Percentiles rank a stretch among this genome's conserved stretches.
Conservation (phyloP, 495 filamentous ascomycete species). For the Podospora didyma region DNA sequence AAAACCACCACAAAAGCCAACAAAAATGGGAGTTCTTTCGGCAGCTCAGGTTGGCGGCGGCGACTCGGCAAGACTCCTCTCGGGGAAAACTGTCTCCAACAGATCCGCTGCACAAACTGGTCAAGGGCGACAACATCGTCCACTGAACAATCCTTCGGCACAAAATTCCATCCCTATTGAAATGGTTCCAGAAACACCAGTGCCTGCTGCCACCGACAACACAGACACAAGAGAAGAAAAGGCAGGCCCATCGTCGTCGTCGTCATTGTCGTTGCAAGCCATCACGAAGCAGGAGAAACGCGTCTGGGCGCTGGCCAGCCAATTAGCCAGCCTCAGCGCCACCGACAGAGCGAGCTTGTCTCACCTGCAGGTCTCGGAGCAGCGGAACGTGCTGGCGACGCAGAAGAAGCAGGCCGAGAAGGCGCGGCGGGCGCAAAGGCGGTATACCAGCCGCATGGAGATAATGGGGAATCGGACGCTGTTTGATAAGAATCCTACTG, state of each 20-base stretch:
- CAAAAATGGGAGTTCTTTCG: too few species aligned
- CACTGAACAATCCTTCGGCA: not conserved
- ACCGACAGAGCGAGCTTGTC: slow-evolving; percentile 25
- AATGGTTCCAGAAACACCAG: slow-evolving; percentile 12
- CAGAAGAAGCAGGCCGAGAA: slow-evolving; percentile 27
- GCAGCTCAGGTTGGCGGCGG: too few species aligned
- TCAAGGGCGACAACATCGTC: not conserved
- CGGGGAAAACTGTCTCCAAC: not conserved
- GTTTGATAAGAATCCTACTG: too few species aligned
- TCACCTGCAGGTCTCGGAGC: slow-evolving; percentile 24
- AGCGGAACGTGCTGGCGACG: slow-evolving; percentile 26
- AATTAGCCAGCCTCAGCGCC: slow-evolving; percentile 22
- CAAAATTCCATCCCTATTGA: not conserved
- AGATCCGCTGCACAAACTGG: not conserved
- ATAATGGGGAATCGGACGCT: slow-evolving; percentile 8
- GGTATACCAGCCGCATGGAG: slow-evolving; percentile 3
- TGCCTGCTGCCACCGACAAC: too few species aligned
- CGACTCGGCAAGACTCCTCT: not conserved
- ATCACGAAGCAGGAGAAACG: slow-evolving; percentile 2
- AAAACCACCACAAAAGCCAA: not conserved
- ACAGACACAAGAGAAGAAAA: too few species aligned
- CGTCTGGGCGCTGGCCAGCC: not conserved
- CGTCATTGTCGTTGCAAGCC: not conserved
- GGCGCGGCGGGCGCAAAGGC: slow-evolving; percentile 17
- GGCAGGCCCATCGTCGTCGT: too few species aligned